A percentile compares a stretch with the other conserved stretches of the same genome.
Conservation (phyloP, 208 protist species). For the Blechomonas ayalai region DNA sequence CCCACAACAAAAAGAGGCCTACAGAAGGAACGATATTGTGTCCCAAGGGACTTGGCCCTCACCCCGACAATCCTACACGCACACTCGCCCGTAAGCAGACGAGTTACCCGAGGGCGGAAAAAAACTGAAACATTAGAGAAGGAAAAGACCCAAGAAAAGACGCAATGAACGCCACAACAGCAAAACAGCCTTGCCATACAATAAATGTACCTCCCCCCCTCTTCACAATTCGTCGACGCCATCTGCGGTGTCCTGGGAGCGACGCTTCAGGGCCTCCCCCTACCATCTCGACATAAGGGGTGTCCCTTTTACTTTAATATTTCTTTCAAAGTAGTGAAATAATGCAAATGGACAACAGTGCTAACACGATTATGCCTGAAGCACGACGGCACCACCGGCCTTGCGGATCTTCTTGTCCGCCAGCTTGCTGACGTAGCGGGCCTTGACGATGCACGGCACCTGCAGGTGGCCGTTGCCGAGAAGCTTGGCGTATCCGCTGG, state of each 20-base stretch:
- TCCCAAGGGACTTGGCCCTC: too few relatives aligned
- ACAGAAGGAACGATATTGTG: too few relatives aligned
- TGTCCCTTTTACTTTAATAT: too few relatives aligned
- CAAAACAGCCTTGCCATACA: not conserved
- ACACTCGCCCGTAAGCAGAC: too few relatives aligned
- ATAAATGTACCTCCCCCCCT: too few relatives aligned
- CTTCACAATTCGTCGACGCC: too few relatives aligned
- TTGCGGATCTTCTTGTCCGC: constrained; percentile 99
- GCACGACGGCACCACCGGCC: constrained; percentile 97
- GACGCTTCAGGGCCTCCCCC: too few relatives aligned
- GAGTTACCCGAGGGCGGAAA: too few relatives aligned
- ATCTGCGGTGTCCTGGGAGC: too few relatives aligned
- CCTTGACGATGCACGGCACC: constrained; percentile 99
- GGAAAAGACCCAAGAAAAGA: constrained; percentile 7
- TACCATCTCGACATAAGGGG: too few relatives aligned
- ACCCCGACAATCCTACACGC: too few relatives aligned
- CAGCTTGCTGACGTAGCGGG: constrained; percentile 97
- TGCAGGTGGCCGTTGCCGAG: constrained; percentile 98
- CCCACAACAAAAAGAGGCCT: constrained; percentile 13
- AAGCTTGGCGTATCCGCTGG: constrained; percentile 98
- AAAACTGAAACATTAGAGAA: not conserved
- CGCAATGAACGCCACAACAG: not conserved
- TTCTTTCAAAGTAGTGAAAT: not conserved
- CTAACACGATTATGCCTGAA: constrained; percentile 90
- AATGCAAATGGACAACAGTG: constrained; percentile 1